Base-by-base conservation (phyloP, 192 early-diverging fungal species). In the Kappamyces sp. region DNA sequence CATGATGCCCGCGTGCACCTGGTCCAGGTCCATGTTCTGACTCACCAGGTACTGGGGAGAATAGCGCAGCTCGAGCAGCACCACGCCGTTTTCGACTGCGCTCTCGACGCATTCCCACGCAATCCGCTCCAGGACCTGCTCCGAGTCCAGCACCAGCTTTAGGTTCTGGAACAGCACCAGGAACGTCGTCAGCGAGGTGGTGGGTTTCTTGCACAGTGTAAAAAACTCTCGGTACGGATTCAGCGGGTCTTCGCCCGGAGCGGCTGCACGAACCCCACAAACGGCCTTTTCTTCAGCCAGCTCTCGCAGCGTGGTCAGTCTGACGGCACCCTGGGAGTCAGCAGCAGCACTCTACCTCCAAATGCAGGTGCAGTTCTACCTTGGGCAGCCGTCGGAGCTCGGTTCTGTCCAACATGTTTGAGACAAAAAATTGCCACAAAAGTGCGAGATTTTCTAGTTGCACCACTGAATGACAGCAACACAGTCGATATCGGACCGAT, bases 1-100 rank as follows among this genome's bases (percentile, higher is more conserved):
- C 36, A 55, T 37, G 41, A 55, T 43, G 30, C 40, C 53, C n/a
- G 31, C 30, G 31, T 55, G 53, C 4, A 55, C 45, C 31, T 32
- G 40, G 31, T 55, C 53, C 53, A 55, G 31, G 22, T 45, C 43
- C 12, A n/a, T 45, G 22, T 45, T n/a, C 0, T 22, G 43, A 8
- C 53, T 32, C 30, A 55, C 15, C 5, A 55, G 41, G 36, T 37
- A 55, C 7, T 55, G 53, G 6, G 53, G 53, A 37, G 53, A 55
- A 55, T 55, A 55, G 22, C 53, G 14, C n/a, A 55, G 31, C 45
- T 55, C 53, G 6, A 55, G 36, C 36, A 55, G 45, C 8, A 37
- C 36, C n/a, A 55, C 36, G 30, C 53, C 53, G 30, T 55, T 15
- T 4, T 5, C 5, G n/a, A 32, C 29, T 30, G 53, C 53, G 37